Evolutionary conservation across 106 monocot genomes (phyloP), one percentile per base, ranked within the genome.

Genomic region (Dactylorhiza incarnata): DNA sequence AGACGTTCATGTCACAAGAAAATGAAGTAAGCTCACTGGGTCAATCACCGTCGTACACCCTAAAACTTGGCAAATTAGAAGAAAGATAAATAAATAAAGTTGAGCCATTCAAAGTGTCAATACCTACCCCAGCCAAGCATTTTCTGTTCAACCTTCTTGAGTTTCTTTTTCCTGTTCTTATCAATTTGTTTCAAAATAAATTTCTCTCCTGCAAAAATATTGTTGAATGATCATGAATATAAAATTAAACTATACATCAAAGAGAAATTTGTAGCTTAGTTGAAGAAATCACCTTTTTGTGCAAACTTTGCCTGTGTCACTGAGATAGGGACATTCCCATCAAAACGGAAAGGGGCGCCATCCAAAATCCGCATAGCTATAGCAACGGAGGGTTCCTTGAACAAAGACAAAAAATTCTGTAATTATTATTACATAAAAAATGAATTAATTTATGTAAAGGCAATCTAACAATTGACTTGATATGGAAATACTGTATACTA

Each of bases 61-160:
- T n/a, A 61, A 20, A 61, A 20, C 59, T 61, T 15, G 7, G 17
- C 2, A 61, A 20, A 6, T 20, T 15, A 20, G 6, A 16, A 61
- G 59, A 20, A 6, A 61, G 59, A 61, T 15, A 15, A 20, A 61
- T 1, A n/a, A 20, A n/a, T 17, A 61, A 20, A n/a, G 19, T 6
- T 61, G 19, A 61, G 62, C 5, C 5, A 69, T 44, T 15, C 17
- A 69, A 69, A 0, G 48, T 37, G 37, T 61, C 55, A 72, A 47
- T 29, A 58, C 78, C 85, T 85, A 99, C 99, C 99, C 99, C 99
- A 99, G 73, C 99, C 99, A 88, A 99, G 99, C 73, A 94, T 86
- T 79, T 92, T 99, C 45, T 89, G 87, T 82, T 99, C 99, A 75
- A 99, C 99, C 55, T 77, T 89, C 86, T 92, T 99, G 49, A 84